A percentile compares a stretch with the other conserved stretches of the same genome.
These are phyloP conservation scores for Phytophthora pistaciae DNA, from an alignment of 352 stramenopile species.

Conservation along the genomic window DNA sequence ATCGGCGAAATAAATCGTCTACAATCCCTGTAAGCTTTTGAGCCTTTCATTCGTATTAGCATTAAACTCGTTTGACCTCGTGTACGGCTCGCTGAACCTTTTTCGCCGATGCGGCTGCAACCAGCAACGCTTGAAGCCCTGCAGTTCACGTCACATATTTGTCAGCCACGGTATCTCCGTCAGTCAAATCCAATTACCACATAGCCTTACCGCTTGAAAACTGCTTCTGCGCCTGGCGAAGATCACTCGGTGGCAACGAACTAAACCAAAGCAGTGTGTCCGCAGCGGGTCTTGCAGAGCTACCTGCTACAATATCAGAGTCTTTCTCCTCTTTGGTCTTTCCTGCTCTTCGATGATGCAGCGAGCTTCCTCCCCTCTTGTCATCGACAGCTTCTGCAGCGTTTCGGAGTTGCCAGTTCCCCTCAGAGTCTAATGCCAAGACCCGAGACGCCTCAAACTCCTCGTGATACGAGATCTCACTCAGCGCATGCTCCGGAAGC, in stretches of 20 bases:
- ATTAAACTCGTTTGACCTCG: constrained; percentile 6
- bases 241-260: constrained; percentile 68
- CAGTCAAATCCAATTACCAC: background rate
- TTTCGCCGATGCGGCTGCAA: constrained; percentile 34
- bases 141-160: background rate
- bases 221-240: constrained; percentile 70
- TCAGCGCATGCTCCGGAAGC: constrained; percentile 56
- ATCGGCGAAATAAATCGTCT: background rate
- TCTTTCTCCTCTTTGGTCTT: constrained; percentile 10
- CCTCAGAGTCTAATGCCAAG: constrained; percentile 22
- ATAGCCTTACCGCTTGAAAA: constrained; percentile 58
- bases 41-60: constrained; percentile 1
- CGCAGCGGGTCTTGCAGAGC: background rate
- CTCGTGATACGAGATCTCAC: constrained; percentile 73
- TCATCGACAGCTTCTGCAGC: constrained; percentile 6
- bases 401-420: constrained; percentile 33
- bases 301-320: background rate
- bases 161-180: background rate
- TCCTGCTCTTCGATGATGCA: constrained; percentile 28
- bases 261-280: constrained; percentile 78
- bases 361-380: background rate
- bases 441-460: constrained; percentile 53
- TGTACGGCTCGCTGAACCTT: constrained; percentile 42
- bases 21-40: constrained; percentile 2
- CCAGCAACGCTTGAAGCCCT: constrained; percentile 51